phyloP scores from a whole-genome alignment of 257 asterid species.

The Ajuga chamaepitys region DNA sequence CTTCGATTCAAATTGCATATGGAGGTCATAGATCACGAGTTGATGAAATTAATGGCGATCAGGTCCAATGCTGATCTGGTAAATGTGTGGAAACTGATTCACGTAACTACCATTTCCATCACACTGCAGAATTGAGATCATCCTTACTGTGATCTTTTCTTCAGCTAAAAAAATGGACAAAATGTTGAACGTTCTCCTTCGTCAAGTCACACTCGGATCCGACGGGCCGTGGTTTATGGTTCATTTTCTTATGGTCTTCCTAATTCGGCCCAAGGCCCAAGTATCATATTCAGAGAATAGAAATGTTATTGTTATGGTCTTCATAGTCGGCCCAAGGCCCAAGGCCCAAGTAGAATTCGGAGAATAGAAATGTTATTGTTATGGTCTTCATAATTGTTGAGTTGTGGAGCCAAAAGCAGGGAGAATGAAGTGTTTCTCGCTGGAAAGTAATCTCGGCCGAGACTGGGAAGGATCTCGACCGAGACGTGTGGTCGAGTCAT shows the following conservation, averaged over 20 bases:
- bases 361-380: too few relatives aligned
- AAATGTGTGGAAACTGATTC: conserved; percentile 2
- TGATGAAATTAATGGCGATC: conserved; percentile 13
- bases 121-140: conserved; percentile 13
- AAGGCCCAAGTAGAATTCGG: too few relatives aligned
- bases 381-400: too few relatives aligned
- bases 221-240: not conserved
- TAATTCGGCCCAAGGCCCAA: not conserved
- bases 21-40: conserved; percentile 32
- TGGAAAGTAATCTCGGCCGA: too few relatives aligned
- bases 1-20: conserved; percentile 12
- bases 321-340: too few relatives aligned
- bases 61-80: conserved; percentile 26
- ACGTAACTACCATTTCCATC: conserved; percentile 11
- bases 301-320: too few relatives aligned
- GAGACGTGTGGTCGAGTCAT: too few relatives aligned
- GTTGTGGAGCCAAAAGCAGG: too few relatives aligned
- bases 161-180: conserved; percentile 18
- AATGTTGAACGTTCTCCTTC: conserved; percentile 14
- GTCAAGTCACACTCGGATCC: conserved; percentile 12
- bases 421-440: too few relatives aligned
- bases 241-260: conserved; percentile 1
- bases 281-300: too few relatives aligned
- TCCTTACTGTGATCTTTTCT: conserved; percentile 14
- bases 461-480: too few relatives aligned